Evolutionary conservation across 176 grass and related monocot genomes (phyloP), one percentile per base, ranked within the genome.

Genomic region (Zoysia japonica): DNA sequence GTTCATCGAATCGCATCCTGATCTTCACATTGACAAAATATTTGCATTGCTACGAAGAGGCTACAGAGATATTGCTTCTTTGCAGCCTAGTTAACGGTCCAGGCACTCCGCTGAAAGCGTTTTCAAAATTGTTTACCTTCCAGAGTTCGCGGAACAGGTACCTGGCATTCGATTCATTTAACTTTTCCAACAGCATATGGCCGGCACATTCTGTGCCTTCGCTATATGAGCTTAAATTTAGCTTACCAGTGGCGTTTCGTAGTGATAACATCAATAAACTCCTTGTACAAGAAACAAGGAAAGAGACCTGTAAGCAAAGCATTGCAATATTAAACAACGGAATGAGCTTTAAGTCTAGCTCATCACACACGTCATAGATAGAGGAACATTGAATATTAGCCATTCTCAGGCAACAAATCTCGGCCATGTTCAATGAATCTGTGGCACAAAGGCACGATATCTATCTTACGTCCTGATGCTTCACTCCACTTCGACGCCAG

Each of bases 401-500:
- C 71, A 3, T 19, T 3, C 7, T 62, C 15, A 61, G 3, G 59
- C 20, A 19, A 36, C 11, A 61, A 54, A 48, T 9, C 14, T 12
- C 11, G 70, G 1, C 56, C 65, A 65, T 20, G 47, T 88, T 71
- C 81, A 43, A 14, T 70, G 81, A 63, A 84, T n/a, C 76, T 80
- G n/a, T 8, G 59, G 39, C 46, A 53, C 44, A 11, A 67, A 14
- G 6, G 45, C 0, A 2, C 9, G 17, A 72, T 72, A 61, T 57
- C 65, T 72, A 10, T 9, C 17, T 39, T 2, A 37, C 6, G n/a
- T 41, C 47, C 20, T 6, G 40, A 35, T n/a, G 65, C 51, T 6
- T 77, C 17, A 14, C 7, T 56, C 66, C 70, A 74, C 13, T 4
- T n/a, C 44, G 47, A 74, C 7, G 9, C 37, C 57, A 52, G 9